Base-by-base conservation (phyloP, 2,329 filamentous ascomycete genomes). In the Ophioceras dolichostomum region DNA sequence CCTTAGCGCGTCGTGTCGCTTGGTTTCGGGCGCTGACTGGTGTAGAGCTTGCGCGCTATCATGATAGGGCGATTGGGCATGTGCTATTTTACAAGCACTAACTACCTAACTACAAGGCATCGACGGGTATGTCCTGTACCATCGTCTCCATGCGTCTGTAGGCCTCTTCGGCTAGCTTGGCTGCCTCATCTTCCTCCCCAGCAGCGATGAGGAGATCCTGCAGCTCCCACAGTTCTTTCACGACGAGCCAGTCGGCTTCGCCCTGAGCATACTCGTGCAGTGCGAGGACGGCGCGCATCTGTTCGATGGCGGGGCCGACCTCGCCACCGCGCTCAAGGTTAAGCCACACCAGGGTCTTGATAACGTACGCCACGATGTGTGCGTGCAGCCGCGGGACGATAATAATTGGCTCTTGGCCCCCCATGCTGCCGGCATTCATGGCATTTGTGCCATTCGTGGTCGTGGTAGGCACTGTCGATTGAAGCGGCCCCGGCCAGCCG, bases 201-300 rank as follows among this genome's bases (percentile, higher is more conserved):
- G 12, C 12, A 8, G 8, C 8, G 22, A 8, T 12, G 12, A 26
- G 22, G 7, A 26, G 22, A 26, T 26, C 22, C 8, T 7, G 8
- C 22, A 26, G 22, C 8, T 8, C 8, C 42, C 45, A 45, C 37
- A 46, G 34, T 20, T 47, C 42, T 10, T 34, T 35, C 26, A 46
- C 31, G 7, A 46, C 34, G 22, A 39, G 40, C 31, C 44, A 43
- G 27, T 43, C 40, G 4, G 36, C 18, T 6, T 31, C 20, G 16
- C 37, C 42, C 33, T 46, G 38, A 3, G 37, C 42, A 24, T 43
- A 45, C 20, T 43, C 37, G 20, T 44, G 39, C 10, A 47, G 39
- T 20, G 41, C 37, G 16, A 45, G 8, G 9, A 41, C 32, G 12
- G 24, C 36, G 13, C 38, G 37, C 17, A 39, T 30, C 35, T 17